Evolutionary conservation across 1,139 yeast genomes (phyloP), one percentile per base, ranked within the genome.

Genomic region (Pichia sp.): DNA sequence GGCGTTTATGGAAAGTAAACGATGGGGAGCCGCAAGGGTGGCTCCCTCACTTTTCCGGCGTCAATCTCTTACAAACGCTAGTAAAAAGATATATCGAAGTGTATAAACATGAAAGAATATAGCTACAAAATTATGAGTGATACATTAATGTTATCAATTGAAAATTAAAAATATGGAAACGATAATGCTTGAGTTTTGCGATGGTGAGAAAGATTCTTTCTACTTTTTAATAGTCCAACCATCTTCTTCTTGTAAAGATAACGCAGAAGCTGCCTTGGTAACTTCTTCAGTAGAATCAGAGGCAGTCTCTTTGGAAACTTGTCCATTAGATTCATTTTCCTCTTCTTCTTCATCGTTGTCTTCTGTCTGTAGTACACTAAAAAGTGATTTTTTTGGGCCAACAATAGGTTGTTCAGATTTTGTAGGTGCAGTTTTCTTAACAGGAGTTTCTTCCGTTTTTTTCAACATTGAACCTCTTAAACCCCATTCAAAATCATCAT

Each of bases 351-450:
- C 83, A 5, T 76, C 84, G 18, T 79, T 86, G 28, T 74, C 84
- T 39, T 81, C 89, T 43, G 69, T 67, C 40, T 76, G 70, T 61
- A 86, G 71, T 31, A 84, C 85, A 48, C 79, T 74, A 59, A 71
- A 86, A 22, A 72, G 63, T 15, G 86, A 77, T 59, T 74, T 52
- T 42, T 56, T 55, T 39, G 59, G 56, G 12, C 51, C 57, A 39
- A 51, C 55, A 46, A 26, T 48, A 42, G 32, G 36, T 41, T 26
- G 44, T 40, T 47, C 55, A 47, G 40, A 51, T 54, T 38, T 26
- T 17, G 32, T 48, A 6, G 30, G 74, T 81, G 57, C 66, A 60
- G 48, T 66, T 26, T 26, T 26, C 18, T 26, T 26, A 9, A 18
- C 18, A 26, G 18, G n/a, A 4, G 23, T 22, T 28, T 35, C 31